phyloP scores from a whole-genome alignment of 805 yeast genomes.

The Pichia cephalocereana region DNA sequence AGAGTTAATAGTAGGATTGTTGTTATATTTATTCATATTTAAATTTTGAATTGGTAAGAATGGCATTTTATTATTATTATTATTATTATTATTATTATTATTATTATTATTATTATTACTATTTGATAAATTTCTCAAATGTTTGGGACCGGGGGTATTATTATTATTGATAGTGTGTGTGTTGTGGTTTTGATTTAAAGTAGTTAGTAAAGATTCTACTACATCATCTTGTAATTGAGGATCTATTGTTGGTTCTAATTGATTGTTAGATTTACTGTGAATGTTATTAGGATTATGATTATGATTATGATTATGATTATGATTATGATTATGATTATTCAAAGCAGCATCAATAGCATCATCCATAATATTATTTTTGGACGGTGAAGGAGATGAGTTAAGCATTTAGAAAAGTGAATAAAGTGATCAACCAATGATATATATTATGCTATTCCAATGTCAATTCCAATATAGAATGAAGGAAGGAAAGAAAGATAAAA shows the following conservation, averaged over 20 bases:
- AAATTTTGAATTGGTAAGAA: slow-evolving; percentile 2
- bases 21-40: background rate
- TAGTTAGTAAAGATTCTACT: background rate
- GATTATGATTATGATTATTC: background rate
- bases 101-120: background rate
- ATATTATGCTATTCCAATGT: too few species aligned
- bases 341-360: background rate
- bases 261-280: background rate
- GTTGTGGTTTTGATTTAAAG: background rate
- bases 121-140: background rate
- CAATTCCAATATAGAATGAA: too few species aligned
- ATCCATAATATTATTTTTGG: too few species aligned
- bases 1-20: too few species aligned
- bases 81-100: background rate
- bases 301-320: too few species aligned
- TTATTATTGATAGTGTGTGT: background rate
- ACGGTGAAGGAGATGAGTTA: too few species aligned
- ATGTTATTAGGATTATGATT: too few species aligned
- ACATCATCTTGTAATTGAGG: background rate
- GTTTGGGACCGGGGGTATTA: background rate
- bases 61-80: slow-evolving; percentile 1
- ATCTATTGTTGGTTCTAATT: background rate
- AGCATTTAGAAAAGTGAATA: too few species aligned
- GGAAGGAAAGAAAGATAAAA: too few species aligned
- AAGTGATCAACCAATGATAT: too few species aligned